phyloP scores from a whole-genome alignment of 108 stramenopile species.

The Schizochytrium sp. region DNA sequence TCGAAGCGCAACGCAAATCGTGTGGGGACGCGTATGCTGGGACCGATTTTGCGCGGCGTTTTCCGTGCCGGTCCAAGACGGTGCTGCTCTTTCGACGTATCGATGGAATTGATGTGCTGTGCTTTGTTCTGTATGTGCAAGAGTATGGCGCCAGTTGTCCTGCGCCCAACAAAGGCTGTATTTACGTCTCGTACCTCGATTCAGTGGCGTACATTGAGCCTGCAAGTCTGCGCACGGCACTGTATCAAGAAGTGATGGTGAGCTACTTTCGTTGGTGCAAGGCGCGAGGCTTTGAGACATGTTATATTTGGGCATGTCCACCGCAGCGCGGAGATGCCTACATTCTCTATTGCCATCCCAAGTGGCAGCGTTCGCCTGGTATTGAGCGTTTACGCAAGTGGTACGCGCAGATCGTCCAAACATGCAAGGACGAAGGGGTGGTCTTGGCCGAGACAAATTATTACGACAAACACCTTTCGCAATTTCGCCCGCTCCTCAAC shows the following conservation, averaged over 20 bases:
- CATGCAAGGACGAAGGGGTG: constrained; percentile 63
- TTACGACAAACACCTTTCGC: constrained; percentile 63
- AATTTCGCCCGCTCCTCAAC: not conserved
- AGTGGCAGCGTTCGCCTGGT: constrained; percentile 62
- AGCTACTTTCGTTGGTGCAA: constrained; percentile 85
- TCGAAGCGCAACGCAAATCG: not conserved
- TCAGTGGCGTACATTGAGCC: constrained; percentile 85
- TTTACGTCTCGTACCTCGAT: constrained; percentile 89
- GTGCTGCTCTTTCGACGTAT: constrained; percentile 78
- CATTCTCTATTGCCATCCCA: constrained; percentile 76
- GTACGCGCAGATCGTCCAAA: constrained; percentile 74
- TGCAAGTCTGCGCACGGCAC: constrained; percentile 57
- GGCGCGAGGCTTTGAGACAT: constrained; percentile 82
- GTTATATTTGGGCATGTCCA: constrained; percentile 95
- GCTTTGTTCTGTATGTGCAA: constrained; percentile 92
- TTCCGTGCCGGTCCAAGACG: constrained; percentile 78
- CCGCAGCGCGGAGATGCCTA: constrained; percentile 89
- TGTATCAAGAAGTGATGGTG: constrained; percentile 76
- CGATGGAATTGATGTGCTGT: constrained; percentile 81
- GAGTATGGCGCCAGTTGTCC: constrained; percentile 89
- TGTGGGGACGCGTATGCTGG: not conserved
- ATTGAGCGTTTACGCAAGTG: constrained; percentile 77
- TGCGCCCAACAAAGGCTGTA: constrained; percentile 77
- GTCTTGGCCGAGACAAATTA: constrained; percentile 59
- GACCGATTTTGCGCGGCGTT: constrained; percentile 59